phyloP scores from a whole-genome alignment of 805 yeast species.

The Blastobotrys peoriensis region DNA sequence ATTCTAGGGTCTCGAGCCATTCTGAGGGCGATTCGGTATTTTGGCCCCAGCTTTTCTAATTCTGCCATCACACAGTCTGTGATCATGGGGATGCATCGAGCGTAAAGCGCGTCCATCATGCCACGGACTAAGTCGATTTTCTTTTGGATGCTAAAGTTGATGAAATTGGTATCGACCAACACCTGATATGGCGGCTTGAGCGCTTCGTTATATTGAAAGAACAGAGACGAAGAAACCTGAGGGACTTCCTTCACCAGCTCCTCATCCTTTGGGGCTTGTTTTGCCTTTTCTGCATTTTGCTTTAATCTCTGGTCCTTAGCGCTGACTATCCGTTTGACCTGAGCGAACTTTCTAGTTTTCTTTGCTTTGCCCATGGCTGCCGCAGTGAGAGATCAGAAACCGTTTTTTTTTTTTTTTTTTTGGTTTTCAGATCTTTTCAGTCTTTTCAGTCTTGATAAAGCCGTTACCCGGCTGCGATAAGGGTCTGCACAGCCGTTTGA shows the following conservation, averaged over 20 bases:
- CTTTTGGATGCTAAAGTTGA: conserved; percentile 93
- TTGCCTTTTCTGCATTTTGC: conserved; percentile 12
- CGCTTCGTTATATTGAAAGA: conserved; percentile 89
- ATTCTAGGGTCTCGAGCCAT: conserved; percentile 93
- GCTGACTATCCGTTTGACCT: conserved; percentile 74
- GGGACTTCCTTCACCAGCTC: conserved; percentile 75
- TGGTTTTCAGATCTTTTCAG: neutral
- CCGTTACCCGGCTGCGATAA: conserved; percentile 7
- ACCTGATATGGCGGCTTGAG: conserved; percentile 98
- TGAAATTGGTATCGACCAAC: conserved; percentile 91
- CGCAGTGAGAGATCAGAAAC: neutral
- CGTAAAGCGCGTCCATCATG: conserved; percentile 91
- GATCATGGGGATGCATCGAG: conserved; percentile 90
- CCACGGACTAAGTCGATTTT: conserved; percentile 93
- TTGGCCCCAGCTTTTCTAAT: conserved; percentile 91
- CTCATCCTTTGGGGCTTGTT: conserved; percentile 49
- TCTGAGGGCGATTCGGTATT: conserved; percentile 84
- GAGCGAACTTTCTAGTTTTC: conserved; percentile 95
- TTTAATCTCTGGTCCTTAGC: conserved; percentile 62
- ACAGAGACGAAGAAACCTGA: conserved; percentile 91
- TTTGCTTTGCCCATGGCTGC: conserved; percentile 85
- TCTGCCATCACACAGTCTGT: conserved; percentile 99
- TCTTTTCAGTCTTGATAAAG: conserved; percentile 1
- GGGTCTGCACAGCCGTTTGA: too few relatives aligned
- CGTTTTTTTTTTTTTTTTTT: neutral